Conservation (phyloP, 148 eudicot genomes). For the Euryodendron excelsum region DNA sequence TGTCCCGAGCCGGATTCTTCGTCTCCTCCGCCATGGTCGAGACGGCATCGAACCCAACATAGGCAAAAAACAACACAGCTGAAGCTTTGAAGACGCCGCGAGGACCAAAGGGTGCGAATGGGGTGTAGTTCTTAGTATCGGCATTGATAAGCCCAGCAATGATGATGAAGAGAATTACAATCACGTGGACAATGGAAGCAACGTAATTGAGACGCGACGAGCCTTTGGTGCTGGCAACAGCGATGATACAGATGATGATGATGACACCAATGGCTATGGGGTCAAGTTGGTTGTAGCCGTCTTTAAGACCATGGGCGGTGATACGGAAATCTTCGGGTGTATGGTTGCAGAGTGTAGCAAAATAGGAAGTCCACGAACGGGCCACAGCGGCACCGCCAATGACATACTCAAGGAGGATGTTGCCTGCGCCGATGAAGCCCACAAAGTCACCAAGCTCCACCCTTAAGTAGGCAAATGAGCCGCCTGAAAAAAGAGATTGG, state of each 20-base stretch:
- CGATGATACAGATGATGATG: conserved; percentile 30
- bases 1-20: conserved; percentile 53
- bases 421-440: conserved; percentile 55
- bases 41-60: conserved; percentile 61
- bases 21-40: conserved; percentile 75
- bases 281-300: conserved; percentile 42
- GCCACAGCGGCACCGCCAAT: conserved; percentile 67
- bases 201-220: conserved; percentile 46
- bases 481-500: conserved; percentile 27
- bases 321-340: conserved; percentile 41
- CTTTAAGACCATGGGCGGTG: conserved; percentile 18
- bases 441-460: conserved; percentile 58
- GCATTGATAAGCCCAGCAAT: conserved; percentile 40
- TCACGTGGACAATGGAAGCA: conserved; percentile 37
- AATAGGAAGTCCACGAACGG: conserved; percentile 72
- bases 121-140: conserved; percentile 20
- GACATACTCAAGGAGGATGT: conserved; percentile 53
- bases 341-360: conserved; percentile 57
- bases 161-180: conserved; percentile 38
- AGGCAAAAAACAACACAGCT: conserved; percentile 43
- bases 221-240: conserved; percentile 37
- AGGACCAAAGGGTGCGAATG: conserved; percentile 25
- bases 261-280: conserved; percentile 45
- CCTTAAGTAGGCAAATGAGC: conserved; percentile 51
- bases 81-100: conserved; percentile 42